Evolutionary conservation across 305 asterid genomes (phyloP), one percentile per base, ranked within the genome.

Genomic region (Euphrasia arctica): DNA sequence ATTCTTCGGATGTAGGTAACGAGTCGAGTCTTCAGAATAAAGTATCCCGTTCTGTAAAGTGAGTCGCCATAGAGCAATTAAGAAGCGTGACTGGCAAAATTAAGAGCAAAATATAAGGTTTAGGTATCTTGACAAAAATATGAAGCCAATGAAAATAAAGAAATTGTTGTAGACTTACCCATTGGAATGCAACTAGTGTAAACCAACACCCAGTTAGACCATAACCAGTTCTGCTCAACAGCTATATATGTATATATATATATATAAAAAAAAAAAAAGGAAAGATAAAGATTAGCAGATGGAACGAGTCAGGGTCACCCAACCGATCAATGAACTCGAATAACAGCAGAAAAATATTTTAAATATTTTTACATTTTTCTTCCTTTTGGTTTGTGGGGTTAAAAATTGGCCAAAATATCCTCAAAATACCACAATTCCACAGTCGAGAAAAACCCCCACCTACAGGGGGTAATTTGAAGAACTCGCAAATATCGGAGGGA

Each of bases 121-220:
- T 12, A 65, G 27, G 54, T 32, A 8, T n/a, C 36, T 48, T 48
- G 18, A 42, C 13, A 28, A 18, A 14, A 29, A 69, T 29, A 32
- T 45, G 36, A 54, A 67, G 67, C 9, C 27, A 64, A 58, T 60
- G 61, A 60, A 59, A 59, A 34, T 31, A 13, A 4, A 32, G 54
- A 63, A 55, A 62, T 54, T n/a, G 34, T 25, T 11, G 14, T 45
- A 11, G 45, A 62, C 80, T 75, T 81, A 87, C 96, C 96, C 98
- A 92, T 79, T 92, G 98, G 78, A 92, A 92, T 14, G 91, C 91
- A 41, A 83, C 97, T 29, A 89, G 95, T 0, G 95, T 72, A 64
- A 85, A 89, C 98, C 97, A 92, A 72, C 90, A 84, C 4, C 90
- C 94, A 10, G 87, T 58, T 73, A 89, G 77, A 67, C 98, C 95